Conservation (phyloP, 805 yeast species). For the Kodamaea neixiangensis region DNA sequence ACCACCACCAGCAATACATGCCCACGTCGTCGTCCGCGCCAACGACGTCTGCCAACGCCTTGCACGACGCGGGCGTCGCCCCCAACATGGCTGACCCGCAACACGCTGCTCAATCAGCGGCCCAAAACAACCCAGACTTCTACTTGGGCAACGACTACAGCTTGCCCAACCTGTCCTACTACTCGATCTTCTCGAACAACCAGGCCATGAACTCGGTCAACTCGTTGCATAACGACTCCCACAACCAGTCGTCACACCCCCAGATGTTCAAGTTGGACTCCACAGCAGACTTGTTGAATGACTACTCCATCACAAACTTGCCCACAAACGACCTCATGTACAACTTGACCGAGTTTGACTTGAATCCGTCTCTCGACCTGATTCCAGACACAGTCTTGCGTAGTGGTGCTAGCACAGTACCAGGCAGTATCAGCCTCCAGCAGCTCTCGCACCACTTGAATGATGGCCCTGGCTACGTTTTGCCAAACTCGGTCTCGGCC, state of each 20-base stretch:
- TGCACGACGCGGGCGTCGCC: conserved; percentile 5
- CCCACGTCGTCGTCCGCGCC: conserved; percentile 2
- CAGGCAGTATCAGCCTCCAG: not conserved
- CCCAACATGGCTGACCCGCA: not conserved
- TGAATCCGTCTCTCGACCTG: conserved; percentile 29
- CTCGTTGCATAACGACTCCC: conserved; percentile 14
- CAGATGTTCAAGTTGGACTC: conserved; percentile 17
- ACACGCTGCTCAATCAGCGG: not conserved
- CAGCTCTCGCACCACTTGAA: conserved; percentile 5
- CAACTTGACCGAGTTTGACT: conserved; percentile 25
- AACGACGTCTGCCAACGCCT: not conserved
- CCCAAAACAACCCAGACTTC: conserved; percentile 7
- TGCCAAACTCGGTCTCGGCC: conserved; percentile 12
- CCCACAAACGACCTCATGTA: conserved; percentile 22
- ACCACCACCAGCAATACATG: conserved; percentile 2
- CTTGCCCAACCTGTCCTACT: conserved; percentile 17
- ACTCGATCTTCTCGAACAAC: conserved; percentile 17
- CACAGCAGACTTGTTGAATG: conserved; percentile 16
- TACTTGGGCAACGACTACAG: conserved; percentile 14
- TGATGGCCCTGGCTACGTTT: not conserved
- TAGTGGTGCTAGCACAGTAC: not conserved
- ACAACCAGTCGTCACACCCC: conserved; percentile 6
- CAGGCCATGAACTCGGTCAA: conserved; percentile 19
- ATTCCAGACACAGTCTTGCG: conserved; percentile 24
- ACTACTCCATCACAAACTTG: conserved; percentile 11